These are phyloP conservation scores for Calonectria honghensis DNA, from an alignment of 2,329 filamentous ascomycete genomes.

Conservation along the genomic window DNA sequence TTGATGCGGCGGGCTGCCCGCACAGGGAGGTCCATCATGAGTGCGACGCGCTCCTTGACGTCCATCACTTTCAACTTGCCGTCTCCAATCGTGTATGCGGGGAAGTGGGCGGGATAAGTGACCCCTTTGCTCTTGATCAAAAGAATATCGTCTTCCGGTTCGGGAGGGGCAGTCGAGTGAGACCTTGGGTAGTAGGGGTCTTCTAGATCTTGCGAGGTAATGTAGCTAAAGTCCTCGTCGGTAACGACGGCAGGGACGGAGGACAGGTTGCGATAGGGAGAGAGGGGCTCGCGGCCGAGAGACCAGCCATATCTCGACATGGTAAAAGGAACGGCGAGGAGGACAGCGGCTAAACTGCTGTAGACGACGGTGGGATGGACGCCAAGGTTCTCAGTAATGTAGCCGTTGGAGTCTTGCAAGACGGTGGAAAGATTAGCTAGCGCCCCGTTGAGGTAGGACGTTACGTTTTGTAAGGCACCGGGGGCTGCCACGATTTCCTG, in stretches of 20 bases:
- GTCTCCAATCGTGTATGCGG: slow-evolving; percentile 84
- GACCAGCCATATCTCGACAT: slow-evolving; percentile 75
- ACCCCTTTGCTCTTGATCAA: slow-evolving; percentile 80
- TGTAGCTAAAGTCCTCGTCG: slow-evolving; percentile 87
- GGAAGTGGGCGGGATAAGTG: slow-evolving; percentile 82
- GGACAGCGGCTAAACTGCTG: slow-evolving; percentile 69
- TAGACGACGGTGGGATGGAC: slow-evolving; percentile 70
- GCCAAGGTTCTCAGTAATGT: slow-evolving; percentile 70
- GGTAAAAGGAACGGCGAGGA: slow-evolving; percentile 69
- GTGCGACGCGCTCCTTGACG: slow-evolving; percentile 79
- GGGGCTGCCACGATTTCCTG: slow-evolving; percentile 75
- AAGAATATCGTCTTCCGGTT: slow-evolving; percentile 80
- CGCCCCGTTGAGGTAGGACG: slow-evolving; percentile 74
- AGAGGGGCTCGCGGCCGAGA: slow-evolving; percentile 66
- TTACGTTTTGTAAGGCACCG: slow-evolving; percentile 78
- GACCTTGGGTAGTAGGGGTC: slow-evolving; percentile 65
- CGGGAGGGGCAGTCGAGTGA: slow-evolving; percentile 58
- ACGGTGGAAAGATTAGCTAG: slow-evolving; percentile 69
- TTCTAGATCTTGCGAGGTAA: slow-evolving; percentile 84
- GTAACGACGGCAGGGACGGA: slow-evolving; percentile 80
- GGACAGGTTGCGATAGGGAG: slow-evolving; percentile 70
- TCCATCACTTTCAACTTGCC: slow-evolving; percentile 81
- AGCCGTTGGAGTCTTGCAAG: slow-evolving; percentile 70
- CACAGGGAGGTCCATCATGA: slow-evolving; percentile 78
- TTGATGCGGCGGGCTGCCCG: slow-evolving; percentile 73